Conservation (phyloP, 805 yeast genomes). For the Starmera amethionina region DNA sequence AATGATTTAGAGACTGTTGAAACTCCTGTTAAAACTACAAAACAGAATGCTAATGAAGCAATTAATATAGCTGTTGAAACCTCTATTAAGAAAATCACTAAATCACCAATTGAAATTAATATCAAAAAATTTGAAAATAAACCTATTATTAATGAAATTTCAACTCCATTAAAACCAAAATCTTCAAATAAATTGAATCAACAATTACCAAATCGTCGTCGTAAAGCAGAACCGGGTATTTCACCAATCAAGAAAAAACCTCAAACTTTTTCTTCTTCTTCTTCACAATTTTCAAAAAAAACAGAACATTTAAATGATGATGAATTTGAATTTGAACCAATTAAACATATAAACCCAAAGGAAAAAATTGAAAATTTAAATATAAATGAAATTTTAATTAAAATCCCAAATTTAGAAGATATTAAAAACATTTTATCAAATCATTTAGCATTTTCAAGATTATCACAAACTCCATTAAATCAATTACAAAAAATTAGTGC, state of each 20-base stretch:
- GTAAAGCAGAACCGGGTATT: slow-evolving; percentile 21
- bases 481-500: slow-evolving; percentile 54
- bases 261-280: neutral
- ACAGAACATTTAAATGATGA: no score
- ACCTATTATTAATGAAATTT: neutral
- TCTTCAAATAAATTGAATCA: slow-evolving; percentile 9
- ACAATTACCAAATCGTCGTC: slow-evolving; percentile 14
- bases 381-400: slow-evolving; percentile 18
- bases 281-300: slow-evolving; percentile 1
- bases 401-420: slow-evolving; percentile 35
- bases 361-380: slow-evolving; percentile 21
- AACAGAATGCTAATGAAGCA: neutral
- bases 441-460: slow-evolving; percentile 83
- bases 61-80: neutral
- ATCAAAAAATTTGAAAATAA: slow-evolving; percentile 1
- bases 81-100: neutral
- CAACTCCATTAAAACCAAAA: slow-evolving; percentile 8
- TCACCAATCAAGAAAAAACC: slow-evolving; percentile 21
- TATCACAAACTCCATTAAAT: slow-evolving; percentile 81
- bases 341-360: slow-evolving; percentile 8
- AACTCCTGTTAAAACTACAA: neutral
- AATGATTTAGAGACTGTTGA: neutral
- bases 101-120: neutral
- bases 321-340: neutral
- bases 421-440: slow-evolving; percentile 63